Percentiles rank a stretch among this genome's conserved stretches.
Evolutionary conservation across 495 filamentous ascomycete genomes (phyloP).

Genomic region (Daldinia caldariorum): DNA sequence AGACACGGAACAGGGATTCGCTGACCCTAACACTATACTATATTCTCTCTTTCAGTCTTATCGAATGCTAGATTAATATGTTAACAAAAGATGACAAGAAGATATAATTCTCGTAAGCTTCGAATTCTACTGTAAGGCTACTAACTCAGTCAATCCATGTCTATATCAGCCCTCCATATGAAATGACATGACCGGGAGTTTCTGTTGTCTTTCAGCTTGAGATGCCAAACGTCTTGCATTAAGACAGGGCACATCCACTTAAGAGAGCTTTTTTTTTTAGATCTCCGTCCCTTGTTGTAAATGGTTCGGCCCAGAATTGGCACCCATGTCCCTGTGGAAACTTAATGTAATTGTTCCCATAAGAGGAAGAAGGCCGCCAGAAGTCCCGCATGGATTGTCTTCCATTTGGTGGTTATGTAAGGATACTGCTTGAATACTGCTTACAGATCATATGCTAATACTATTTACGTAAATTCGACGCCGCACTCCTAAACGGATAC

Average conservation of each 20-base stretch:
- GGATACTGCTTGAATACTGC: neutral
- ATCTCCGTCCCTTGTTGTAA: neutral
- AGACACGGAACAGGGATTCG: neutral
- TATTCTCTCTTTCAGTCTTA: neutral
- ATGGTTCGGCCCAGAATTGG: neutral
- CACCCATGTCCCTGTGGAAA: neutral
- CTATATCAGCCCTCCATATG: neutral
- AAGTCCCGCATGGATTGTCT: neutral
- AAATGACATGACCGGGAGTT: neutral
- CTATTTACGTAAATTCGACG: no score
- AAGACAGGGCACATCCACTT: neutral
- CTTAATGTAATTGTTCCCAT: neutral
- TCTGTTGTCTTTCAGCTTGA: neutral
- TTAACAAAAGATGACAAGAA: neutral
- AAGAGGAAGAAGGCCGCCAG: slow-evolving; percentile 5
- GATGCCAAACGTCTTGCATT: neutral
- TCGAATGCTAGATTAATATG: neutral
- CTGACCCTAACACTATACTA: neutral
- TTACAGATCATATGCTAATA: no score
- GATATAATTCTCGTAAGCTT: neutral
- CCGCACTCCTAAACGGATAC: no score
- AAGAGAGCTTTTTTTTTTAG: neutral
- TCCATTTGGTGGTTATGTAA: neutral
- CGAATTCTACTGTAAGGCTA: neutral
- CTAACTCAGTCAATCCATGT: neutral